Percentiles rank a stretch among this genome's conserved stretches.
These are phyloP conservation scores for Ophiostoma angusticollis DNA, from an alignment of 2,329 filamentous ascomycete genomes.

Conservation along the genomic window DNA sequence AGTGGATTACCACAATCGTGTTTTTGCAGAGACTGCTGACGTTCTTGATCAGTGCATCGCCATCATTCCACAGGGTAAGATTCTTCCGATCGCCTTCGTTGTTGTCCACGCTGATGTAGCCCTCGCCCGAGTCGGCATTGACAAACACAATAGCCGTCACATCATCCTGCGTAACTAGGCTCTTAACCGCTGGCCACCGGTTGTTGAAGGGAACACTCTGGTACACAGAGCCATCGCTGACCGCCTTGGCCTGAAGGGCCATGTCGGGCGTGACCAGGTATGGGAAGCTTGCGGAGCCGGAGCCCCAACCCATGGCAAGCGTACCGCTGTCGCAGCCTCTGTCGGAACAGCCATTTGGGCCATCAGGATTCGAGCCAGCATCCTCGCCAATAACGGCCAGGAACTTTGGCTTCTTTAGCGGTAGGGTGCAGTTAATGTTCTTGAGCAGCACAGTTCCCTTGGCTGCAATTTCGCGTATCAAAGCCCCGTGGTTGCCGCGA, in stretches of 20 bases:
- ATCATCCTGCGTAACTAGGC: constrained; percentile 47
- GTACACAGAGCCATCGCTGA: constrained; percentile 43
- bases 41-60: constrained; percentile 68
- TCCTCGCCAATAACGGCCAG: constrained; percentile 73
- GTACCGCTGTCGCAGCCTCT: constrained; percentile 48
- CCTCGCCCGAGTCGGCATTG: constrained; percentile 77
- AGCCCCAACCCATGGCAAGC: constrained; percentile 69
- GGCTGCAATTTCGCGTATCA: constrained; percentile 66
- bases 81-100: constrained; percentile 88
- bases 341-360: constrained; percentile 68
- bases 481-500: constrained; percentile 54
- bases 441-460: constrained; percentile 83
- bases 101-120: constrained; percentile 68
- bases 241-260: constrained; percentile 51
- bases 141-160: constrained; percentile 76
- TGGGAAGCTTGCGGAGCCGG: constrained; percentile 59
- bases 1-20: constrained; percentile 86
- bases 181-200: constrained; percentile 46
- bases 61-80: constrained; percentile 75
- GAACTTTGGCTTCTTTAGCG: constrained; percentile 65
- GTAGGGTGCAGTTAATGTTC: constrained; percentile 61
- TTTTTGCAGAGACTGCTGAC: constrained; percentile 70
- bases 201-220: constrained; percentile 58
- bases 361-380: constrained; percentile 58
- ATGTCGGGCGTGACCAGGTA: constrained; percentile 65